phyloP scores from a whole-genome alignment of 352 stramenopile genomes.

The Pythium rhizo-oryzae region DNA sequence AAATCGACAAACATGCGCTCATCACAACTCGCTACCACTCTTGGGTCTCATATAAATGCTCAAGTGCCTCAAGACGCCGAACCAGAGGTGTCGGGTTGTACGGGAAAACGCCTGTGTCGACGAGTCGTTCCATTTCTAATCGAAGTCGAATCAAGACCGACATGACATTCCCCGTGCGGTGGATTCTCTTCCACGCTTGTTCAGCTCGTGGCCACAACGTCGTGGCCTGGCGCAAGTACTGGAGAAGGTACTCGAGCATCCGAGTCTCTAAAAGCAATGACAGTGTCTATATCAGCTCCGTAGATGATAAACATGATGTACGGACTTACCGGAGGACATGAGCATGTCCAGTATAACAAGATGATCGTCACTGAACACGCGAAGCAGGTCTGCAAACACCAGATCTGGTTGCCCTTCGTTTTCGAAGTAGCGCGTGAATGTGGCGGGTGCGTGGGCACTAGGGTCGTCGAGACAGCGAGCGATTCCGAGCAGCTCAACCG shows the following conservation, averaged over 20 bases:
- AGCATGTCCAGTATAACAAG: constrained; percentile 72
- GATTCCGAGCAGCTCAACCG: constrained; percentile 45
- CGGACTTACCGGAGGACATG: constrained; percentile 63
- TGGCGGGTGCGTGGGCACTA: not conserved
- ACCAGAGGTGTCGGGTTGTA: constrained; percentile 51
- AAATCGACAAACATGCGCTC: constrained; percentile 16
- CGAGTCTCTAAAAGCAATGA: constrained; percentile 45
- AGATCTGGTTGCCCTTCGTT: constrained; percentile 50
- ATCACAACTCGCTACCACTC: constrained; percentile 2
- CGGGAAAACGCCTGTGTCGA: constrained; percentile 47
- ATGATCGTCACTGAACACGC: constrained; percentile 54
- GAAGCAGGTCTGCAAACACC: constrained; percentile 61
- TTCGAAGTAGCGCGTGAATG: not conserved
- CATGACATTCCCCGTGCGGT: constrained; percentile 44
- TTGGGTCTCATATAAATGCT: constrained; percentile 53
- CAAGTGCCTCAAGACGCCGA: constrained; percentile 50
- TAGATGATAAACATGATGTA: not conserved
- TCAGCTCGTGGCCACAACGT: constrained; percentile 36
- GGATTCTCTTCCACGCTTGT: constrained; percentile 23
- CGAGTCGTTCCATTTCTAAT: constrained; percentile 61
- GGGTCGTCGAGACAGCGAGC: not conserved
- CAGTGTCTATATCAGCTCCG: not conserved
- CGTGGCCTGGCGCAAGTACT: constrained; percentile 47
- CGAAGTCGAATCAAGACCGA: constrained; percentile 61
- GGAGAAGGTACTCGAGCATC: constrained; percentile 67